Percentiles rank a stretch among this genome's conserved stretches.
phyloP scores from a whole-genome alignment of 1,284 basidiomycete species.

The Heterobasidion irregulare region DNA sequence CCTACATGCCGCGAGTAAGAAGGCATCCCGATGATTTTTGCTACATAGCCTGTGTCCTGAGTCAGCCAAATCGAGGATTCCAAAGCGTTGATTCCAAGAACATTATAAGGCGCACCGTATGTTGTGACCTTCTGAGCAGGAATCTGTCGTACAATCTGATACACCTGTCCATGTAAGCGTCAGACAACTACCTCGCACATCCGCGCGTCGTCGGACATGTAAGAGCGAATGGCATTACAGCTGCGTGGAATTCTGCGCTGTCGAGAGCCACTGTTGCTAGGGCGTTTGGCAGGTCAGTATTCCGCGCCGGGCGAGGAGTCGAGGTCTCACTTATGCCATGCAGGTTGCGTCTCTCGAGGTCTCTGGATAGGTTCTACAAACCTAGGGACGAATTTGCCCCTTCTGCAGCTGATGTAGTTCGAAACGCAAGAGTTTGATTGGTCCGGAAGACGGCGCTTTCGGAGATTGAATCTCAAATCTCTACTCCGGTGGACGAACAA shows the following conservation, averaged over 20 bases:
- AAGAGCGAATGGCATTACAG: background rate
- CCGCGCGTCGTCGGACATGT: background rate
- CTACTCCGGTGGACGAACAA: no score
- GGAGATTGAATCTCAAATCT: no score
- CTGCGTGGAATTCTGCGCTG: background rate
- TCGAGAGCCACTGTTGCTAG: background rate
- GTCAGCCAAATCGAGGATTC: background rate
- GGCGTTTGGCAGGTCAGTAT: no score
- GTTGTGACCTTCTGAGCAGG: slow-evolving; percentile 57
- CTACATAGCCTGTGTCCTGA: slow-evolving; percentile 60
- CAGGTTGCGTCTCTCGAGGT: no score
- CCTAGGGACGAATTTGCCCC: no score
- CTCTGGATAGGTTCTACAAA: no score
- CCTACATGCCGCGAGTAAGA: slow-evolving; percentile 79
- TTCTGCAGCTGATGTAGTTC: no score
- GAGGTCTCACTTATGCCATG: no score
- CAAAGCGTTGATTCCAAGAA: background rate
- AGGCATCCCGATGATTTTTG: slow-evolving; percentile 79
- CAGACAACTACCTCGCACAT: background rate
- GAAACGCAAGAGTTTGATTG: no score
- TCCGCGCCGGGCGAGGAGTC: no score
- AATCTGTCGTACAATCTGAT: slow-evolving; percentile 57
- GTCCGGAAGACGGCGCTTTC: no score
- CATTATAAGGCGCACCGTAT: slow-evolving; percentile 41
- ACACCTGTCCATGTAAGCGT: slow-evolving; percentile 37